phyloP scores from a whole-genome alignment of 257 asterid species.

The Fraxinus quadrangulata region DNA sequence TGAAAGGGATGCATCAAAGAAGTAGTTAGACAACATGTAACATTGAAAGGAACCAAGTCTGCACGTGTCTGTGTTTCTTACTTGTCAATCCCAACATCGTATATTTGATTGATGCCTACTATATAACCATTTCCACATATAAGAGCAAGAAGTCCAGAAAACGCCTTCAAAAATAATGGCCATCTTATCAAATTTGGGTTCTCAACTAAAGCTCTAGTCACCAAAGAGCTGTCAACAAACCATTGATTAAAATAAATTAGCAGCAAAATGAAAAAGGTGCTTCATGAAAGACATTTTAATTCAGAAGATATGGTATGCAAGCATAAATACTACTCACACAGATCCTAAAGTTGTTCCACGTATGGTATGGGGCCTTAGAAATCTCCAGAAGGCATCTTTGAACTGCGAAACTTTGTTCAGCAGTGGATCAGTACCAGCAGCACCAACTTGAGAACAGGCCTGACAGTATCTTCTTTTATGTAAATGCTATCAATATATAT shows the following conservation, averaged over 20 bases:
- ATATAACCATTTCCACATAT: constrained; percentile 97
- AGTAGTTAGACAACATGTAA: background rate
- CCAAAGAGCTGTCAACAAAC: constrained; percentile 69
- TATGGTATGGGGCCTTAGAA: constrained; percentile 94
- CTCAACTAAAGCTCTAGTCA: constrained; percentile 83
- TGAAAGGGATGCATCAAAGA: constrained; percentile 15
- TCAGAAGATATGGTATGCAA: constrained; percentile 9
- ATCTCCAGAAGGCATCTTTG: constrained; percentile 97
- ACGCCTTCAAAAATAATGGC: constrained; percentile 84
- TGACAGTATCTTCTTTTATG: constrained; percentile 47
- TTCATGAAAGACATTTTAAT: constrained; percentile 6
- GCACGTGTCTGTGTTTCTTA: constrained; percentile 38
- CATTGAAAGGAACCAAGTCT: background rate
- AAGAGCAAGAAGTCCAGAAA: constrained; percentile 83
- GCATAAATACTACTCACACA: constrained; percentile 47
- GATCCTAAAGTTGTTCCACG: constrained; percentile 98
- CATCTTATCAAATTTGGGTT: constrained; percentile 89
- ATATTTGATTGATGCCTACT: constrained; percentile 96
- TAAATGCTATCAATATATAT: constrained; percentile 32
- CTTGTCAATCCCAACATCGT: constrained; percentile 98
- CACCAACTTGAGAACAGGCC: constrained; percentile 88
- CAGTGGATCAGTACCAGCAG: constrained; percentile 68
- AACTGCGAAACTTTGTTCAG: constrained; percentile 57
- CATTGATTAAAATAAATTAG: constrained; percentile 15
- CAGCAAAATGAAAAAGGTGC: background rate